Evolutionary conservation across 108 stramenopile species (phyloP), one percentile per base, ranked within the genome.

Genomic region (Skeletonema potamos): DNA sequence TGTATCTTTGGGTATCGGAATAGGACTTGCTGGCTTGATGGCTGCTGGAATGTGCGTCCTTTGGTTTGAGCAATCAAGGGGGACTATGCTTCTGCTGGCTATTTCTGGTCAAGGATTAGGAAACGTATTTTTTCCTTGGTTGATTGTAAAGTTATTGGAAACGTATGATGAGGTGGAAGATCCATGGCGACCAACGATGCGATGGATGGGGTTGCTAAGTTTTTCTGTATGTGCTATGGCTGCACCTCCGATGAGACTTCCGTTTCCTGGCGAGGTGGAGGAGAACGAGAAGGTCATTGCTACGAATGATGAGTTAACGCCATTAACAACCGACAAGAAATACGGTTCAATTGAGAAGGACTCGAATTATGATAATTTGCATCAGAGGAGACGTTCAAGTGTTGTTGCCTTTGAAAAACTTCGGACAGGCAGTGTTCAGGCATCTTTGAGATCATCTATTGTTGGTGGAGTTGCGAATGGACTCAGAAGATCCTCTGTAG

Each of bases 131-230:
- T 67, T 67, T 36, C 22, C 66, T 10, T 67, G 66, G 66, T 18
- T 34, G 9, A 67, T 54, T 10, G 9, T 54, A 0, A 54, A 24
- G 15, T 15, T 67, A 12, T 34, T 67, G 17, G 66, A 67, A 13
- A 10, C 11, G 6, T 6, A 56, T 56, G 22, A 1, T 22, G 33
- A 67, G 5, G 34, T 28, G 7, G 34, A 39, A 39, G 66, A 67
- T 15, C 32, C 66, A 33, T 67, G 66, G 66, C 27, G 66, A 17
- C 54, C 51, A 32, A 56, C 66, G 9, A 56, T 67, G 66, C 55
- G 66, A 18, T 30, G 29, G 34, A 54, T 56, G 22, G 66, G 66
- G 0, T 3, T 56, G 20, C 26, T 67, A 4, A 27, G 66, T 15
- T 34, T 67, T 2, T 9, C 34, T 27, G 18, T 67, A 0, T 30